Percentiles rank a stretch among this genome's conserved stretches.
These are phyloP conservation scores for Myrica gale DNA, from an alignment of 306 rosid species.

Conservation along the genomic window DNA sequence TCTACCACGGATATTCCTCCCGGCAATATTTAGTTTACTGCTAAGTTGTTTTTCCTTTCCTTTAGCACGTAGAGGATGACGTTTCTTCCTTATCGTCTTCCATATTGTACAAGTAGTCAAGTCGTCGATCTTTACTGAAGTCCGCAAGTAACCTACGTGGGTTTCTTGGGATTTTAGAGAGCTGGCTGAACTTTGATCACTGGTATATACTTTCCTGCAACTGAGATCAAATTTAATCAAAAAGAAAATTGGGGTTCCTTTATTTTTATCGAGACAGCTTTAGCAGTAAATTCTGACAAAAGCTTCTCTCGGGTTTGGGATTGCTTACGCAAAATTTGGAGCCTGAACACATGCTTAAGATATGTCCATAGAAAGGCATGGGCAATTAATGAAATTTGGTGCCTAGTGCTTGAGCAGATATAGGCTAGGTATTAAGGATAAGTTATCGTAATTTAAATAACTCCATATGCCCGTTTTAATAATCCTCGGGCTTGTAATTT, in stretches of 20 bases:
- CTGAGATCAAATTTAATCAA: too few relatives aligned
- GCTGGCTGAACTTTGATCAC: too few relatives aligned
- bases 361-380: neutral
- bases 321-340: neutral
- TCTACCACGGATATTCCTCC: too few relatives aligned
- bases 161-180: too few relatives aligned
- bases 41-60: neutral
- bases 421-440: constrained; percentile 16
- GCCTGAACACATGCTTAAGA: neutral
- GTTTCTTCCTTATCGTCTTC: neutral
- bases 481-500: constrained; percentile 40
- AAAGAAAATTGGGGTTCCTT: too few relatives aligned
- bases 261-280: neutral
- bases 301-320: neutral
- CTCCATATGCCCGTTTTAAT: neutral
- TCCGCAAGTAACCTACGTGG: neutral
- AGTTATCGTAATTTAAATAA: neutral
- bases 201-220: too few relatives aligned
- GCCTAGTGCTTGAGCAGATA: neutral
- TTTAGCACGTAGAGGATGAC: neutral
- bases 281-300: neutral
- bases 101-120: neutral
- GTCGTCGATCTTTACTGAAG: neutral
- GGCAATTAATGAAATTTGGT: constrained; percentile 1
- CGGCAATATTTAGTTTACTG: too few relatives aligned